These are phyloP conservation scores for Leersia perrieri DNA, from an alignment of 176 grass and related monocot species.

Conservation along the genomic window DNA sequence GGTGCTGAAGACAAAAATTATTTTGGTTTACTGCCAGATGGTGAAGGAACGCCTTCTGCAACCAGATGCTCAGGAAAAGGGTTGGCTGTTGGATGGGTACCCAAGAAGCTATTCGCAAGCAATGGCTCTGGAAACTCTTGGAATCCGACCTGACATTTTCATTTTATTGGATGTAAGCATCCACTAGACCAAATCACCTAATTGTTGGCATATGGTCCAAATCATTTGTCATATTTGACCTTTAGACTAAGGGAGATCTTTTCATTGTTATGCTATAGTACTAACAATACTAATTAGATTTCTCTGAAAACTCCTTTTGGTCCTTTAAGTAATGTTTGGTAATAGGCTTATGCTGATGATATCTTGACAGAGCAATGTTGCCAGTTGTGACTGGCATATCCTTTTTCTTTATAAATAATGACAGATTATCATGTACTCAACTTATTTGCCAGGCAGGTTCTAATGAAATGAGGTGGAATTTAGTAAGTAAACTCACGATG, in stretches of 20 bases:
- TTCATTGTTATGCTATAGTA: background rate
- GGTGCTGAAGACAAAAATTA: background rate
- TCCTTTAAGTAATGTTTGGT: background rate
- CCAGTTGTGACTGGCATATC: background rate
- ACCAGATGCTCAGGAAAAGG: slow-evolving; percentile 80
- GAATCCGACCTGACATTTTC: slow-evolving; percentile 79
- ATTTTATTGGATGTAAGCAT: slow-evolving; percentile 82
- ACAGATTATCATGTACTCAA: background rate
- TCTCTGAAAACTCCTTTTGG: background rate
- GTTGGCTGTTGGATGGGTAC: slow-evolving; percentile 95
- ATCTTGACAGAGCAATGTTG: background rate
- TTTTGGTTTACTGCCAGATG: slow-evolving; percentile 46
- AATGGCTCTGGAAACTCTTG: slow-evolving; percentile 81
- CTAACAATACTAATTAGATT: background rate
- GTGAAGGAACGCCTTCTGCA: slow-evolving; percentile 83
- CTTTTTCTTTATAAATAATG: background rate
- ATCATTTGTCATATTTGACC: background rate
- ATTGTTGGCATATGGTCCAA: background rate
- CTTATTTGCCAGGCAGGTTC: background rate
- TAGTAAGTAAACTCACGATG: slow-evolving; percentile 2
- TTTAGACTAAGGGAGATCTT: background rate
- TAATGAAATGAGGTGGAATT: slow-evolving; percentile 8
- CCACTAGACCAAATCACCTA: background rate
- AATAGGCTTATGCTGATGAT: background rate
- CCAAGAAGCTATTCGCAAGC: slow-evolving; percentile 91